Base-by-base conservation (phyloP, 495 filamentous ascomycete genomes). In the Bacidia rubella region DNA sequence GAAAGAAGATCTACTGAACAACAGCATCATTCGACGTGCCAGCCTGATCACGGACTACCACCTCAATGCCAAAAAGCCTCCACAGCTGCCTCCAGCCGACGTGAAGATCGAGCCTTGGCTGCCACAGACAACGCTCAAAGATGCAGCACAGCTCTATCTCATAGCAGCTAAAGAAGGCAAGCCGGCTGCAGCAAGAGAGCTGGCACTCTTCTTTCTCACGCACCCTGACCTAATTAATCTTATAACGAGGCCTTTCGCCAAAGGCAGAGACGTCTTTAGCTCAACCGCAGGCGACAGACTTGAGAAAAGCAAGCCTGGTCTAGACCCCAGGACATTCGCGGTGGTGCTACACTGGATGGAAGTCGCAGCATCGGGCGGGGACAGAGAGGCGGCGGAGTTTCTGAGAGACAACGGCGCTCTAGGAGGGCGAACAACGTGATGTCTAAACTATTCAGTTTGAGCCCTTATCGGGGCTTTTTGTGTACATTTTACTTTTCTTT, bases 341-440 rank as follows among this genome's bases (percentile, higher is more conserved):
- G 75, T 96, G 50, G 90, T 93, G 2, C 84, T 95, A 62, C 92
- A 98, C 69, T 98, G 92, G 92, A 97, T 97, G 92, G 88, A 89
- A 70, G 70, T 90, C 55, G 88, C 86, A 39, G 84, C 86, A 53
- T 78, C 72, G 49, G 90, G 90, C 32, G 89, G 89, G 10, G 92
- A 98, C 65, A 78, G 85, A 61, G 73, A 96, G 56, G 92, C 92
- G 24, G 81, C 77, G 63, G 86, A 86, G 19, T 62, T 62, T 29
- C 46, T 62, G 25, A 60, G 40, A 29, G 53, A 50, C 2, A 62
- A 58, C 49, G 58, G 60, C 26, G 54, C 25, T 12, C 17, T 42
- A 12, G 29, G 29, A 15, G 15, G 29, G 5, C 5, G 29, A 35
- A 15, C 7, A 35, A 5, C 7, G 29, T 5, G 29, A 35, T 15